A percentile compares a stretch with the other conserved stretches of the same genome.
Conservation (phyloP, 2,329 filamentous ascomycete genomes). For the Hypoxylon sp. region DNA sequence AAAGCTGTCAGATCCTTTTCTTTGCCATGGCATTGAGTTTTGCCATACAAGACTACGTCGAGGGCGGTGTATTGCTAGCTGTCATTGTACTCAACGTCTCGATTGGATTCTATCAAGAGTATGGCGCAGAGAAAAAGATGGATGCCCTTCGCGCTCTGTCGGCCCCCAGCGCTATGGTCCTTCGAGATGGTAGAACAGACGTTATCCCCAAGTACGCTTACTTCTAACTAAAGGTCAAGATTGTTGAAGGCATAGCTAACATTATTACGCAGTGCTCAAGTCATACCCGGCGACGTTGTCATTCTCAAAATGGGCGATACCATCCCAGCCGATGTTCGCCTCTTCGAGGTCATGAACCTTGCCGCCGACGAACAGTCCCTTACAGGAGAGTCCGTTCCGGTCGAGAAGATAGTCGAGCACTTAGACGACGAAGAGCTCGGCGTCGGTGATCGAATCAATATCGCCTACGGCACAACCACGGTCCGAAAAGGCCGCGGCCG, state of each 20-base stretch:
- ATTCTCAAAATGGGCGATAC: constrained; percentile 75
- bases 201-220: constrained; percentile 64
- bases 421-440: constrained; percentile 64
- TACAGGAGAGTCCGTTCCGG: constrained; percentile 78
- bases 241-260: constrained; percentile 2
- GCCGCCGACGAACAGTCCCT: constrained; percentile 80
- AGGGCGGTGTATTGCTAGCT: constrained; percentile 71
- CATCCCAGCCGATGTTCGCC: constrained; percentile 74
- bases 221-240: not conserved
- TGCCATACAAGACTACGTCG: constrained; percentile 71
- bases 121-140: constrained; percentile 71
- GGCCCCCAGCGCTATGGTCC: constrained; percentile 68
- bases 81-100: constrained; percentile 75
- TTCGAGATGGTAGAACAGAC: constrained; percentile 65
- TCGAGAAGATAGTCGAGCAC: constrained; percentile 68
- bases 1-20: constrained; percentile 71
- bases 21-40: constrained; percentile 79
- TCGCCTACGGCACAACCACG: constrained; percentile 76
- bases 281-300: constrained; percentile 77
- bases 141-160: constrained; percentile 68
- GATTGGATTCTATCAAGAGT: constrained; percentile 72
- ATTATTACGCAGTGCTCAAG: constrained; percentile 56
- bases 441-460: constrained; percentile 76
- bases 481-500: constrained; percentile 76
- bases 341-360: constrained; percentile 79